phyloP scores from a whole-genome alignment of 352 stramenopile species.

The Phytophthora sp. region DNA sequence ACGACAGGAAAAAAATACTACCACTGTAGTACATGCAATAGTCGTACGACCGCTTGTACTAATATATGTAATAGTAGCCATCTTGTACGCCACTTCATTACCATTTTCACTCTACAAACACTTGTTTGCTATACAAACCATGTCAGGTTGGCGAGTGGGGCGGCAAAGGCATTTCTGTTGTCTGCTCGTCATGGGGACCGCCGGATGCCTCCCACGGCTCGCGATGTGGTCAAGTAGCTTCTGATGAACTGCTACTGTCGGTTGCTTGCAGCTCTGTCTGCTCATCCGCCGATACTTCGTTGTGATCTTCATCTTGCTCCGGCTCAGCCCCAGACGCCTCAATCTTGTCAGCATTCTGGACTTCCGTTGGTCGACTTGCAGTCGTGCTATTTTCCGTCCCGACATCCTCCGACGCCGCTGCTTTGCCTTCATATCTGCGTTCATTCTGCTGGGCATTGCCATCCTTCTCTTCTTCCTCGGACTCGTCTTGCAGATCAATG shows the following conservation, averaged over 20 bases:
- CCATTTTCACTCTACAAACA: too few relatives aligned
- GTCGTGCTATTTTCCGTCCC: not conserved
- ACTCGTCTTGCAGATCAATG: conserved; percentile 43
- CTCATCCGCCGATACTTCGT: conserved; percentile 6
- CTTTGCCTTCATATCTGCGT: not conserved
- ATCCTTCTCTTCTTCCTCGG: conserved; percentile 38
- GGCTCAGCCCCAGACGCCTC: not conserved
- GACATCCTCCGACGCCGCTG: not conserved
- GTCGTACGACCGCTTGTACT: too few relatives aligned
- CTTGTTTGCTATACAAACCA: too few relatives aligned
- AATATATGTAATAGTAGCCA: not conserved
- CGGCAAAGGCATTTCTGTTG: too few relatives aligned
- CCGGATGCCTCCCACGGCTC: conserved; percentile 21
- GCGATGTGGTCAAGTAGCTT: not conserved
- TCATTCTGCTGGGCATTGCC: not conserved
- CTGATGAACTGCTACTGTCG: not conserved
- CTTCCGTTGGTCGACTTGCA: not conserved
- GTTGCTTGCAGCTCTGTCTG: not conserved
- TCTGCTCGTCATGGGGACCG: not conserved
- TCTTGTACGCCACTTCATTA: not conserved
- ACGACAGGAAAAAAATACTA: not conserved
- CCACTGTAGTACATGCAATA: too few relatives aligned
- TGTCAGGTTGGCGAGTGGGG: conserved; percentile 5
- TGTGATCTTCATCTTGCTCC: conserved; percentile 5
- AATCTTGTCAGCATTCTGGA: not conserved